A percentile compares a stretch with the other conserved stretches of the same genome.
Evolutionary conservation across 2,329 filamentous ascomycete species (phyloP).

Genomic region (Aspergillus persii): DNA sequence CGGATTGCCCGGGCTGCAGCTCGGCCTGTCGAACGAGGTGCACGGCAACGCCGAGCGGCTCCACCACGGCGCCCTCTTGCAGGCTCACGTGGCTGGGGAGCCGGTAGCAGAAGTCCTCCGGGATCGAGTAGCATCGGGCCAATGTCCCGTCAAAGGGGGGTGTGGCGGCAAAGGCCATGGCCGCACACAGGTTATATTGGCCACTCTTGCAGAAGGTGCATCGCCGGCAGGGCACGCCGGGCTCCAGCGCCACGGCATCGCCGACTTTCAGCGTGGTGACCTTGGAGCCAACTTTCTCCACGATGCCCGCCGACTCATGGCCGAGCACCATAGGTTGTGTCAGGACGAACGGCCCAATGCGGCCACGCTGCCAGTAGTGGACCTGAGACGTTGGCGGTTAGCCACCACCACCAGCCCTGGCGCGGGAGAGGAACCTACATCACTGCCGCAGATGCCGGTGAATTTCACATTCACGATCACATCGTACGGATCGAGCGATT

Average conservation of each 20-base stretch:
- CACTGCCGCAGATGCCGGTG: no score
- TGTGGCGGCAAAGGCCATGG: slow-evolving; percentile 88
- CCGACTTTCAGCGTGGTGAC: slow-evolving; percentile 53
- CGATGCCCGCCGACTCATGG: no score
- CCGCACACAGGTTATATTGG: slow-evolving; percentile 80
- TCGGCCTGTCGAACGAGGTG: slow-evolving; percentile 74
- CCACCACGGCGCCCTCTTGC: slow-evolving; percentile 84
- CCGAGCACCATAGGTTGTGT: no score
- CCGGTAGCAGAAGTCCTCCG: slow-evolving; percentile 88
- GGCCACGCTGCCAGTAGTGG: no score
- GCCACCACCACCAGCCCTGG: no score
- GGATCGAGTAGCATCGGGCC: slow-evolving; percentile 76
- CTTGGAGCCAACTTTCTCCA: not conserved
- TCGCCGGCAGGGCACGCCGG: slow-evolving; percentile 67
- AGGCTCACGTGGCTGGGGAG: slow-evolving; percentile 72
- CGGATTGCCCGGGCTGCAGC: slow-evolving; percentile 68
- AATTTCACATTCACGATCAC: no score
- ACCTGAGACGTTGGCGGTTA: no score
- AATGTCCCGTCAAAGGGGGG: slow-evolving; percentile 86
- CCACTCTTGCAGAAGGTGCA: slow-evolving; percentile 76
- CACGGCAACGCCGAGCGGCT: slow-evolving; percentile 80
- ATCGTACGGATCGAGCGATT: no score
- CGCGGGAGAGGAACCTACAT: no score
- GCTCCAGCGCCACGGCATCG: slow-evolving; percentile 76
- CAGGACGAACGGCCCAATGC: no score